Evolutionary conservation across 106 monocot species (phyloP), one percentile per base, ranked within the genome.

Genomic region (Allium fistulosum): DNA sequence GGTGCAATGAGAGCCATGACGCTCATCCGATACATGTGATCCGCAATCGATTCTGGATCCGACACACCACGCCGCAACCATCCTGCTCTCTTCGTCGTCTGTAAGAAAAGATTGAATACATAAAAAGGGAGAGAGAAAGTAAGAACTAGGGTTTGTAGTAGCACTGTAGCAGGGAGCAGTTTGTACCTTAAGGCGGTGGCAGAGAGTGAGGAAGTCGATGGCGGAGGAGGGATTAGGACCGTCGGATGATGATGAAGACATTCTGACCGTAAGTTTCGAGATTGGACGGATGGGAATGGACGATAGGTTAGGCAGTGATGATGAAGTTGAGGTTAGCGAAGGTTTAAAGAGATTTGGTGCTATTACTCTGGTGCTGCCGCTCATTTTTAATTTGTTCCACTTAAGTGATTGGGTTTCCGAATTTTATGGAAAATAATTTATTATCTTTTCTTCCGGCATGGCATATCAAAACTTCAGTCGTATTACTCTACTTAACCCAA

Each of bases 21-120:
- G 46, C 88, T 78, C 96, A 97, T 97, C 60, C 96, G 79, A 78
- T 97, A 92, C 96, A 97, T 97, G 86, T 97, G 96, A 70, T 97
- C 96, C 53, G 92, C 96, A 55, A 97, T 78, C 37, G 96, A 97
- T 82, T 97, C 96, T 27, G 96, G 88, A 14, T 73, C 92, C 46
- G 68, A 67, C 65, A 97, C 82, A 15, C 82, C 92, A n/a, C 78
- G 79, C 61, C 60, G 76, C 65, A 97, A 78, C 92, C 96, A 97
- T 15, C 96, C 96, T 10, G 83, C 75, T 77, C 96, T 83, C 80
- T 92, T 97, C 77, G 92, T 97, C 58, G 83, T 86, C 96, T 95
- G 76, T 49, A 51, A 14, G 4, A 62, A 37, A 13, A 45, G 10
- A 13, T 48, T 56, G 18, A 48, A 15, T 48, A 58, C 56, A 55